Percentiles rank a stretch among this genome's conserved stretches.
Conservation (phyloP, 257 asterid genomes). For the Handroanthus guayacan region DNA sequence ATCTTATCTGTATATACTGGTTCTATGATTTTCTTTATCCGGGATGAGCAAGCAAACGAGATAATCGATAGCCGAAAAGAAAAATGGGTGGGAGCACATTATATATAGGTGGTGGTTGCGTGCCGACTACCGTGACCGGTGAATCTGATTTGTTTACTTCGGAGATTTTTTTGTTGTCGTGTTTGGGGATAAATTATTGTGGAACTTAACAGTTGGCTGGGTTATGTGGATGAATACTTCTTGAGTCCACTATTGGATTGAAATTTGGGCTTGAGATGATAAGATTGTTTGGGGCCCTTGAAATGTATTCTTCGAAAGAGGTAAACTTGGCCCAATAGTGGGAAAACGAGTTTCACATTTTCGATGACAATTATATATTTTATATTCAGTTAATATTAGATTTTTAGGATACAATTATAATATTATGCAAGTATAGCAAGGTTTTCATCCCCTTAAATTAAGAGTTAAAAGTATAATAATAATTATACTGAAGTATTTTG, state of each 20-base stretch:
- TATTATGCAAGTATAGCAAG: no score
- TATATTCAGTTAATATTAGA: no score
- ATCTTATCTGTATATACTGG: neutral
- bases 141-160: neutral
- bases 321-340: no score
- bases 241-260: neutral
- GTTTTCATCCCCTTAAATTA: no score
- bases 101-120: neutral
- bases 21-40: neutral
- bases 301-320: no score
- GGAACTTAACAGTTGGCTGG: neutral
- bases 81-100: neutral
- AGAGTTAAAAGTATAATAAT: no score
- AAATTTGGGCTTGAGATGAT: neutral
- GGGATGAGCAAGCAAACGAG: neutral
- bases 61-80: neutral
- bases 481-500: no score
- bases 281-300: neutral
- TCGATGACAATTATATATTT: no score
- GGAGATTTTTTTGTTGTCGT: constrained; percentile 3
- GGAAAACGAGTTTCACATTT: no score
- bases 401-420: no score
- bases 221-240: neutral
- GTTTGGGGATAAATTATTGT: neutral
- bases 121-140: constrained; percentile 30